Evolutionary conservation across 768 basidiomycete genomes (phyloP).

Genomic region (Ephemerocybe angulata): DNA sequence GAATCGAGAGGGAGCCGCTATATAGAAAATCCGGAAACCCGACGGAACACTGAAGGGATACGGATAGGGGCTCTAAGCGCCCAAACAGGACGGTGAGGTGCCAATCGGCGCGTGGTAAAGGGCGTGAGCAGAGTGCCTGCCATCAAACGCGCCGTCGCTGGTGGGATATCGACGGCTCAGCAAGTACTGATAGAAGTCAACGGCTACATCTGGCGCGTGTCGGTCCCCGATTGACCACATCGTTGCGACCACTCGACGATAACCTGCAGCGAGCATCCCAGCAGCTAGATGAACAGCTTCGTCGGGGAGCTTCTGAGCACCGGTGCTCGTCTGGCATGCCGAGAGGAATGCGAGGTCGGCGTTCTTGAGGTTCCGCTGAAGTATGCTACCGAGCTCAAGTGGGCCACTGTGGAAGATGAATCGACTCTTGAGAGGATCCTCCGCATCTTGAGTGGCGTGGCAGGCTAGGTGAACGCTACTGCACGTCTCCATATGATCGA

Average conservation of each 20-base stretch:
- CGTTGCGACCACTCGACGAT: constrained; percentile 31
- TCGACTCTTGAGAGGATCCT: constrained; percentile 22
- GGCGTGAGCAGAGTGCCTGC: not conserved
- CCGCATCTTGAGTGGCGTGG: constrained; percentile 27
- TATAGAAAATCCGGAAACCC: too few relatives aligned
- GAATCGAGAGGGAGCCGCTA: too few relatives aligned
- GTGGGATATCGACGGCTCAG: not conserved
- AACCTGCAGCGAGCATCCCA: constrained; percentile 32
- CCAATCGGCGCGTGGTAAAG: constrained; percentile 4
- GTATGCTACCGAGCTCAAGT: constrained; percentile 11
- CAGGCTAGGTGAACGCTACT: constrained; percentile 33
- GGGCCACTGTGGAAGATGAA: constrained; percentile 18
- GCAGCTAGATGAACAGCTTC: constrained; percentile 34
- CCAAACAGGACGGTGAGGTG: too few relatives aligned
- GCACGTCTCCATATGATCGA: not conserved
- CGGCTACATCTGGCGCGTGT: constrained; percentile 12
- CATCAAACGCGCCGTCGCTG: not conserved
- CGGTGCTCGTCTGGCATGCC: constrained; percentile 36
- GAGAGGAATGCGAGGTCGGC: constrained; percentile 34
- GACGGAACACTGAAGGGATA: too few relatives aligned
- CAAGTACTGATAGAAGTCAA: constrained; percentile 8
- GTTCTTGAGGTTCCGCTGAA: constrained; percentile 4
- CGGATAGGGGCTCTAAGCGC: too few relatives aligned
- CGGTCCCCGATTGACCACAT: constrained; percentile 33
- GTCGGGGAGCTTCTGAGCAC: constrained; percentile 20